These are phyloP conservation scores for Myrica gale DNA, from an alignment of 306 rosid species.

Conservation along the genomic window DNA sequence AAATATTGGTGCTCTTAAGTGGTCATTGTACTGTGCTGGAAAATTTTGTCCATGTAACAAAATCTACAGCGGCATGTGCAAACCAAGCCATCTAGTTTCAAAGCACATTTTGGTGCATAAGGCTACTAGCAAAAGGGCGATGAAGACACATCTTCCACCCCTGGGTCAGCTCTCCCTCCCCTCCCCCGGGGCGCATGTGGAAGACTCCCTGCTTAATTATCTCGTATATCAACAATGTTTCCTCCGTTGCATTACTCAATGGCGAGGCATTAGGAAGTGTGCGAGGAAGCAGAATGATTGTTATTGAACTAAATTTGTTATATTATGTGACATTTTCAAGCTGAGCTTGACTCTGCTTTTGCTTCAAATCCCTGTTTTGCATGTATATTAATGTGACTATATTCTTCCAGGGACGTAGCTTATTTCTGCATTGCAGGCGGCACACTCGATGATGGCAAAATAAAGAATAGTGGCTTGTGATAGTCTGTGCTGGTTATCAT, in stretches of 20 bases:
- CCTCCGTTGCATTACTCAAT: conserved; percentile 4
- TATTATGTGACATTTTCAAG: neutral
- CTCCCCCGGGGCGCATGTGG: no score
- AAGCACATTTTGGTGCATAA: conserved; percentile 12
- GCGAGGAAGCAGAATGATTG: neutral
- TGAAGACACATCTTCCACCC: neutral
- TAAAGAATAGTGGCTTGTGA: neutral
- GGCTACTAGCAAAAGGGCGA: neutral
- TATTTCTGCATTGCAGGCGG: neutral
- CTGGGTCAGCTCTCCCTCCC: neutral
- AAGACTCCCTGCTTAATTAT: neutral
- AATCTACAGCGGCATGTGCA: conserved; percentile 17
- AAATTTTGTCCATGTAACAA: conserved; percentile 7
- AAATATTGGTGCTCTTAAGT: conserved; percentile 8
- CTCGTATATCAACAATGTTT: conserved; percentile 2
- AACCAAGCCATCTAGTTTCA: neutral
- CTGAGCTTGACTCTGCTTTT: neutral
- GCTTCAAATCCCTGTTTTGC: neutral
- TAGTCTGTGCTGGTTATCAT: neutral
- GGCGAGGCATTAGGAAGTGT: neutral
- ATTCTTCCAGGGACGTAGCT: neutral
- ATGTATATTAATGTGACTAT: neutral
- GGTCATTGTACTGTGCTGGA: conserved; percentile 4
- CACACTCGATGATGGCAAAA: neutral
- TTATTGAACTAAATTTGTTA: neutral